Evolutionary conservation across 2,329 filamentous ascomycete species (phyloP).

Genomic region (Hypomyces perniciosus): DNA sequence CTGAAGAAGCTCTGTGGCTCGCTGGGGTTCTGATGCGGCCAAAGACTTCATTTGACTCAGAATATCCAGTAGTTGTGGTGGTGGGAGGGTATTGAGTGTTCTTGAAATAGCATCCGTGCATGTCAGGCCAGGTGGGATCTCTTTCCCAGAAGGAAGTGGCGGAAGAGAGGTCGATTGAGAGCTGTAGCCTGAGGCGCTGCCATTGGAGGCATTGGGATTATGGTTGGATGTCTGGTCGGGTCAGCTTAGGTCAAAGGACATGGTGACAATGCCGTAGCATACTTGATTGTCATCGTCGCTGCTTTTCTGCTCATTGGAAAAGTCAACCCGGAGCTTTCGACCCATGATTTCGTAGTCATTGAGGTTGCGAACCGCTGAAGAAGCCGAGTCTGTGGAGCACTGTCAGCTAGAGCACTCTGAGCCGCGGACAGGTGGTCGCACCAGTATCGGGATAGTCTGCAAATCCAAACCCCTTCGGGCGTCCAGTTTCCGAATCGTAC

Average conservation of each 20-base stretch:
- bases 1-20: conserved; percentile 78
- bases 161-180: conserved; percentile 54
- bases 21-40: conserved; percentile 71
- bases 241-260: neutral
- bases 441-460: conserved; percentile 92
- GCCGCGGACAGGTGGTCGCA: conserved; percentile 27
- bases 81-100: conserved; percentile 79
- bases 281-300: conserved; percentile 48
- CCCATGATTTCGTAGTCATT: conserved; percentile 96
- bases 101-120: conserved; percentile 88
- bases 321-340: conserved; percentile 89
- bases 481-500: conserved; percentile 90
- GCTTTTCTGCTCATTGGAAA: conserved; percentile 83
- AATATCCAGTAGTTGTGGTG: conserved; percentile 86
- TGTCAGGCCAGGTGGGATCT: conserved; percentile 74
- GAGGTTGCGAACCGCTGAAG: conserved; percentile 88
- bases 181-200: conserved; percentile 26
- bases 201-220: conserved; percentile 27
- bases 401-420: conserved; percentile 14
- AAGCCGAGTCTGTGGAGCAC: conserved; percentile 58
- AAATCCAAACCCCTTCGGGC: conserved; percentile 94
- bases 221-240: conserved; percentile 17
- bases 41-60: conserved; percentile 91
- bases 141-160: conserved; percentile 75
- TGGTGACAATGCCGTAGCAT: neutral